Conservation (phyloP, 1,139 yeast genomes). For the Saccharomyces pastorianus region DNA sequence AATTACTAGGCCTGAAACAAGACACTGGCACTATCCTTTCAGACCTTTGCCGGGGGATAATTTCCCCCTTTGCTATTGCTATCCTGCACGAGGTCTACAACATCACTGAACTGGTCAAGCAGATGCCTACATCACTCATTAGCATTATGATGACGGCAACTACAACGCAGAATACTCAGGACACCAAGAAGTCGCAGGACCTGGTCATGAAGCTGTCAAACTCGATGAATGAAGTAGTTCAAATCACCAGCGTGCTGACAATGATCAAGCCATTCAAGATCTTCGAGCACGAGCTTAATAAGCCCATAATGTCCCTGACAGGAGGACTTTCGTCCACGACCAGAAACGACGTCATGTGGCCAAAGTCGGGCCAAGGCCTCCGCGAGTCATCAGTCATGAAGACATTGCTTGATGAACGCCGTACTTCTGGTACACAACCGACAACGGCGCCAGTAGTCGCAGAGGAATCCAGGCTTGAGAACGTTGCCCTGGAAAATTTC, state of each 20-base stretch:
- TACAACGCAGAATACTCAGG: slow-evolving; percentile 5
- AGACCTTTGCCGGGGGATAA: slow-evolving; percentile 19
- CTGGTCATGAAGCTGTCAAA: slow-evolving; percentile 27
- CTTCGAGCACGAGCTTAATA: slow-evolving; percentile 20
- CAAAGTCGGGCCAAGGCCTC: background rate
- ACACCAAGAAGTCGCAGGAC: slow-evolving; percentile 15
- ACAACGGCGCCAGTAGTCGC: background rate
- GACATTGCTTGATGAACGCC: slow-evolving; percentile 4
- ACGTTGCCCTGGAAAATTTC: slow-evolving; percentile 13
- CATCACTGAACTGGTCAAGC: slow-evolving; percentile 22
- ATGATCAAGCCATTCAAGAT: slow-evolving; percentile 27
- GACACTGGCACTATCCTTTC: slow-evolving; percentile 17
- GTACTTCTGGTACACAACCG: background rate
- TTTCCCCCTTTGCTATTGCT: slow-evolving; percentile 27
- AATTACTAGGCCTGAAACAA: slow-evolving; percentile 23
- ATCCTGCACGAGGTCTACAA: slow-evolving; percentile 24
- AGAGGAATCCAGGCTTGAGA: slow-evolving; percentile 1
- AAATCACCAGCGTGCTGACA: slow-evolving; percentile 25
- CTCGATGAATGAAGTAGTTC: slow-evolving; percentile 30
- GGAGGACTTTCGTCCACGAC: slow-evolving; percentile 2
- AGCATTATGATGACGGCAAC: slow-evolving; percentile 23
- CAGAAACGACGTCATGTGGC: background rate
- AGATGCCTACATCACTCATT: slow-evolving; percentile 28
- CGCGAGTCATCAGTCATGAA: slow-evolving; percentile 2
- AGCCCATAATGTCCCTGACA: slow-evolving; percentile 1